Conservation (phyloP, 1,284 basidiomycete species). For the Thelephora terrestris region DNA sequence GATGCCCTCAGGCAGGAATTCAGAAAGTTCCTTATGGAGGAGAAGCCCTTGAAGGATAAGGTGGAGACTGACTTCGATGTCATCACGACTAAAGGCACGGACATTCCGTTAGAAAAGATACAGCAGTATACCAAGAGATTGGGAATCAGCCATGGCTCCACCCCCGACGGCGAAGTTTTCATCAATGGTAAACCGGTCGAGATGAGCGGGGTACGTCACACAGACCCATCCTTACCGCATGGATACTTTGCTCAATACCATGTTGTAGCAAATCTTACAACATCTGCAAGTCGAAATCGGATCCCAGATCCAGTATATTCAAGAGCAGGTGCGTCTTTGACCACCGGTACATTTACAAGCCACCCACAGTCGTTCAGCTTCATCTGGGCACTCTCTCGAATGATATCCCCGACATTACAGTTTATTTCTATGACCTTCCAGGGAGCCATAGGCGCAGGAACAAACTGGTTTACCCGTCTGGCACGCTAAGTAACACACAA, state of each 20-base stretch:
- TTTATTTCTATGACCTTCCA: constrained; percentile 87
- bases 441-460: constrained; percentile 63
- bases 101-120: constrained; percentile 31
- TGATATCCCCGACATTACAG: constrained; percentile 43
- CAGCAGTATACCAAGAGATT: constrained; percentile 44
- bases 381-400: constrained; percentile 57
- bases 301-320: constrained; percentile 56
- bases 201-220: constrained; percentile 54
- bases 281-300: constrained; percentile 54
- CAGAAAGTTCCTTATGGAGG: constrained; percentile 23
- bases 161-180: constrained; percentile 56
- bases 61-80: constrained; percentile 28
- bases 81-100: constrained; percentile 24
- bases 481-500: constrained; percentile 25
- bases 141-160: constrained; percentile 28
- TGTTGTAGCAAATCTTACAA: constrained; percentile 51
- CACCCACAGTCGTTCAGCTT: constrained; percentile 33
- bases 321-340: constrained; percentile 46
- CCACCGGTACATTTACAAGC: constrained; percentile 3
- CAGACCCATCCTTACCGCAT: background rate
- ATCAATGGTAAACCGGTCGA: constrained; percentile 81
- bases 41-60: constrained; percentile 17
- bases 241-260: background rate
- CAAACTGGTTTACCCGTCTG: constrained; percentile 51
- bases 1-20: constrained; percentile 32